Conservation (phyloP, 306 rosid genomes). For the Rosa lucieae region DNA sequence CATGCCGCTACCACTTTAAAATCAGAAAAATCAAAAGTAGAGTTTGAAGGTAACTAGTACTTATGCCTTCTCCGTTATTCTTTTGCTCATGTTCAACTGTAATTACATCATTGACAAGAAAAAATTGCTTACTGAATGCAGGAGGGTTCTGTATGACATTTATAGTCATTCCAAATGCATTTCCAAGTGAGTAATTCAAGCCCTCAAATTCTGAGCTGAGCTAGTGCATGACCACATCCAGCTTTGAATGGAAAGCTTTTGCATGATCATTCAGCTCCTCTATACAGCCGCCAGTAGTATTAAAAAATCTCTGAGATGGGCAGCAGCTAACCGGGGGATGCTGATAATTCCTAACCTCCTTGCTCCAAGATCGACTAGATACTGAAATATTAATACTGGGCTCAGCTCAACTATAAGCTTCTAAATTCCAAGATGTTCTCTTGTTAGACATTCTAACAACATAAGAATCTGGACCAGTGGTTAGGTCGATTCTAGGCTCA, state of each 20-base stretch:
- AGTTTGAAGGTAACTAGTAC: not conserved
- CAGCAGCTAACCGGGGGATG: conserved; percentile 25
- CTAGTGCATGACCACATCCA: conserved; percentile 2
- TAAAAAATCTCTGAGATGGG: conserved; percentile 24
- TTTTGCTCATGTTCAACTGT: not conserved
- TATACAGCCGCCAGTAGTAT: conserved; percentile 26
- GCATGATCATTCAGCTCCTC: conserved; percentile 27
- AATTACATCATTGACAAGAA: not conserved
- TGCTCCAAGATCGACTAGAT: conserved; percentile 26
- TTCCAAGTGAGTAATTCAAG: conserved; percentile 32
- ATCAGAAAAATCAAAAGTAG: conserved; percentile 3
- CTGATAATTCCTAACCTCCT: conserved; percentile 31
- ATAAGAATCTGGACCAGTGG: not conserved
- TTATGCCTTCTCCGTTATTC: no score
- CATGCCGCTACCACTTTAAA: conserved; percentile 30
- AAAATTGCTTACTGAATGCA: conserved; percentile 21
- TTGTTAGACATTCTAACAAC: not conserved
- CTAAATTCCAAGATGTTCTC: not conserved
- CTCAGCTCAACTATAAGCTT: not conserved
- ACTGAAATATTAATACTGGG: conserved; percentile 6
- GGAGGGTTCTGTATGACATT: conserved; percentile 25
- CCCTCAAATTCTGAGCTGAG: conserved; percentile 24
- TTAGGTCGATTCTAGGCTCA: not conserved
- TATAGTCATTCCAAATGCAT: conserved; percentile 28
- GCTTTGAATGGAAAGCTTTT: conserved; percentile 19